Percentiles rank a stretch among this genome's conserved stretches.
Evolutionary conservation across 2,329 filamentous ascomycete genomes (phyloP).

Genomic region (Dactylellina leptospora): DNA sequence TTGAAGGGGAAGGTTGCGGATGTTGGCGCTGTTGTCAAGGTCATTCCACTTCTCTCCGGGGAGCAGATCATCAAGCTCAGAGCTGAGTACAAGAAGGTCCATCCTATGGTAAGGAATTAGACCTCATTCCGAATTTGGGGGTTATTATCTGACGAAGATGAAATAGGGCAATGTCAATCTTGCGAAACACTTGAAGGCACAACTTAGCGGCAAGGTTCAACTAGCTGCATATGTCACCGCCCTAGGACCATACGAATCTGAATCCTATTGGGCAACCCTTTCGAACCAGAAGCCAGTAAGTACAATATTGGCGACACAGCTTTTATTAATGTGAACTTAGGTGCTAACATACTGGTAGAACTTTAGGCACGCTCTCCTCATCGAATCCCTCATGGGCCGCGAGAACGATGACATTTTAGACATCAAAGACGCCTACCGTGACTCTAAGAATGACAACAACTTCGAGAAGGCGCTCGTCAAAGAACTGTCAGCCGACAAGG

Average conservation of each 20-base stretch:
- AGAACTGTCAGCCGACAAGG: conserved; percentile 91
- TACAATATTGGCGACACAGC: neutral
- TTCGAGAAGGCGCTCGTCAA: conserved; percentile 86
- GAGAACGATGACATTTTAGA: conserved; percentile 83
- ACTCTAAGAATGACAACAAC: conserved; percentile 88
- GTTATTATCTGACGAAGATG: conserved; percentile 5
- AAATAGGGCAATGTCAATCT: conserved; percentile 78
- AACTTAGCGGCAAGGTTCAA: conserved; percentile 76
- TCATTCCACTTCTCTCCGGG: conserved; percentile 83
- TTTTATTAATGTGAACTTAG: conserved; percentile 68
- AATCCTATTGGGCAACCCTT: conserved; percentile 97
- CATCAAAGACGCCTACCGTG: conserved; percentile 88
- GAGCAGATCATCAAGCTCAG: conserved; percentile 88
- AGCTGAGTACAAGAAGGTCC: conserved; percentile 87
- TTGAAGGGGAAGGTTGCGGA: conserved; percentile 64
- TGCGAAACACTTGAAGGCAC: conserved; percentile 81
- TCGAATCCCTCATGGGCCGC: conserved; percentile 90
- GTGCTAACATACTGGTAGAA: conserved; percentile 59
- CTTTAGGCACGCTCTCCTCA: conserved; percentile 82
- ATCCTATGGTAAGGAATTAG: conserved; percentile 64
- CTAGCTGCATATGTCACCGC: conserved; percentile 90
- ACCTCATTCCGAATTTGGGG: conserved; percentile 64
- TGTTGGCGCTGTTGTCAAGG: conserved; percentile 76
- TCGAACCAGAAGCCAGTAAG: conserved; percentile 76
- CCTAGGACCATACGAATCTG: conserved; percentile 87